Base-by-base conservation (phyloP, 441 rosid species). In the Hura crepitans region DNA sequence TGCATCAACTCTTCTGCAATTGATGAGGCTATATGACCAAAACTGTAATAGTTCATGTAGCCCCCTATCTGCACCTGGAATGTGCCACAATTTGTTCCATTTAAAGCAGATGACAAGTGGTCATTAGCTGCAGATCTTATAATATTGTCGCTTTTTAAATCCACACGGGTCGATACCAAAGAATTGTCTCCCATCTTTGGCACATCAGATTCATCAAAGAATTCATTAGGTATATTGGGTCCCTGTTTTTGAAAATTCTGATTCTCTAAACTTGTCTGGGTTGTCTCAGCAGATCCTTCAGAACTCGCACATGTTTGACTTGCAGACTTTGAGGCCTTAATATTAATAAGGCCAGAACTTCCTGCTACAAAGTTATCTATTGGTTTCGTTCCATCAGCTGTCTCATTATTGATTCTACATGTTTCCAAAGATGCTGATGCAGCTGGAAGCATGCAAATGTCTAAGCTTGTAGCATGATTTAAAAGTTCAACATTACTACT, bases 271-370 rank as follows among this genome's bases (percentile, higher is more conserved):
- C 77, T 86, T 58, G 79, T 76, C 73, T 87, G 88, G 20, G 77
- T 77, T 25, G 83, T 85, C 80, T 89, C 95, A 73, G 83, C 85
- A 65, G 93, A 83, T 64, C 91, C 94, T 82, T 91, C 92, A 64
- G 92, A 86, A 70, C 87, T 82, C 50, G 84, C 31, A 69, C 74
- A 80, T 0, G 79, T 82, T 69, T 75, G 66, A 73, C 78, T 85
- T 71, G 70, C 81, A 43, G 85, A 77, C 55, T 80, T 77, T 28
- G 69, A 68, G 65, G 77, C 77, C 77, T 75, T 81, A 67, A 58
- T 72, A 66, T 76, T 66, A 74, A 30, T 77, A 62, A 28, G 62
- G 76, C 57, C 83, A 76, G 88, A 75, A 66, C 42, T 76, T 74
- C 81, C 85, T 56, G 78, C 72, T 74, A 69, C 69, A 78, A 75